Percentiles rank a stretch among this genome's conserved stretches.
Conservation (phyloP, 1,139 yeast genomes). For the Debaryomyces sp. region DNA sequence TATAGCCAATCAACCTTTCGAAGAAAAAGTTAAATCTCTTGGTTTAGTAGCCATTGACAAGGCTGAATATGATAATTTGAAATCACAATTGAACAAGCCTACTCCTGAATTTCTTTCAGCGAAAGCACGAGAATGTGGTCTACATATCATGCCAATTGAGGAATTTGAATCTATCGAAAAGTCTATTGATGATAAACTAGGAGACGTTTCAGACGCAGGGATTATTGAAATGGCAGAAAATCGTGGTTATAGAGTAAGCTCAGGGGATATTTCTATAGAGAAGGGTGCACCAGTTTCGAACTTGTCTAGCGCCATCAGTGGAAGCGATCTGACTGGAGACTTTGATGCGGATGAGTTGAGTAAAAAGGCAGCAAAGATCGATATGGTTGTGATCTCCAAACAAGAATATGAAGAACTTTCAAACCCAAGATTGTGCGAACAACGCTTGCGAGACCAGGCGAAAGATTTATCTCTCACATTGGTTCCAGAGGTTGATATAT, state of each 20-base stretch:
- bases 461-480: constrained; percentile 17
- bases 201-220: not conserved
- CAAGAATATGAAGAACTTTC: constrained; percentile 22
- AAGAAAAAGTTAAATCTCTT: constrained; percentile 19
- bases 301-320: constrained; percentile 7
- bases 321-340: constrained; percentile 39
- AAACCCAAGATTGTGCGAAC: constrained; percentile 13
- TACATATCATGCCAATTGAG: constrained; percentile 21
- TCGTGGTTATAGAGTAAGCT: constrained; percentile 18
- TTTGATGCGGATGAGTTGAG: constrained; percentile 32
- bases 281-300: not conserved
- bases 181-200: not conserved
- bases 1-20: constrained; percentile 18
- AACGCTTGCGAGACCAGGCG: constrained; percentile 20
- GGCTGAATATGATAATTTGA: constrained; percentile 17
- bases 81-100: constrained; percentile 18
- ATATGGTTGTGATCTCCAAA: constrained; percentile 37
- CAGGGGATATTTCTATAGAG: not conserved
- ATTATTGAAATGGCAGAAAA: constrained; percentile 5
- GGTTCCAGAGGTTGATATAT: constrained; percentile 28
- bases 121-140: constrained; percentile 19
- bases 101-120: constrained; percentile 20
- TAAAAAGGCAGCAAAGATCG: constrained; percentile 34
- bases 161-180: constrained; percentile 13
- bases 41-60: constrained; percentile 8